Conservation (phyloP, 805 yeast species). For the Saccharomycopsis microspora region DNA sequence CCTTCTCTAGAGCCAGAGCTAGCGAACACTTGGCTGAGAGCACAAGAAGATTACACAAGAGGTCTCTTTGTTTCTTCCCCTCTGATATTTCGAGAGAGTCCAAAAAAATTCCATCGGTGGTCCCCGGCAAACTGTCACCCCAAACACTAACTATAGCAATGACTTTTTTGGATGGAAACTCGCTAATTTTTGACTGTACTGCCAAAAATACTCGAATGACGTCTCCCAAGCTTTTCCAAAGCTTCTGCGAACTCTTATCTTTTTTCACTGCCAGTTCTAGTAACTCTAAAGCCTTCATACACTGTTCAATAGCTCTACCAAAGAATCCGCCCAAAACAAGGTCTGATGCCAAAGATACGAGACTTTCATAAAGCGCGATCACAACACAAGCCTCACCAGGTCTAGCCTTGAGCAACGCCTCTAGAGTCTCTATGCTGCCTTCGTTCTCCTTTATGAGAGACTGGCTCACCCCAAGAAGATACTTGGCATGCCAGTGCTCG, state of each 20-base stretch:
- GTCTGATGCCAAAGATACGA: slow-evolving; percentile 40
- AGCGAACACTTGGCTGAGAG: slow-evolving; percentile 37
- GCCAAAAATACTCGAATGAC: slow-evolving; percentile 40
- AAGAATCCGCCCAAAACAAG: slow-evolving; percentile 50
- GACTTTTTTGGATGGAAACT: slow-evolving; percentile 37
- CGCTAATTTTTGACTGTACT: slow-evolving; percentile 40
- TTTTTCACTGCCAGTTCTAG: slow-evolving; percentile 27
- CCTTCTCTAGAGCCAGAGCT: slow-evolving; percentile 18
- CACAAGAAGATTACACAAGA: slow-evolving; percentile 25
- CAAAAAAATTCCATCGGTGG: background rate
- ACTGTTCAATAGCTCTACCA: slow-evolving; percentile 35
- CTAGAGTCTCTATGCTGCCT: slow-evolving; percentile 40
- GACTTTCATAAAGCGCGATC: slow-evolving; percentile 44
- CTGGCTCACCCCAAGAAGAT: slow-evolving; percentile 55
- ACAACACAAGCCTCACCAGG: slow-evolving; percentile 42
- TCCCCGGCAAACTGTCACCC: background rate
- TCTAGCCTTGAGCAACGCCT: slow-evolving; percentile 27
- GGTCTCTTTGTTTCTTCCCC: background rate
- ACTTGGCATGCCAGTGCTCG: slow-evolving; percentile 46
- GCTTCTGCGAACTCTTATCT: slow-evolving; percentile 31
- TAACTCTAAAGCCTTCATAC: slow-evolving; percentile 30
- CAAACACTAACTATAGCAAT: slow-evolving; percentile 18
- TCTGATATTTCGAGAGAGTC: slow-evolving; percentile 16
- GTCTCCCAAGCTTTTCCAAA: slow-evolving; percentile 61
- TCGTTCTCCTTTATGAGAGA: slow-evolving; percentile 56